Evolutionary conservation across 306 rosid species (phyloP).

Genomic region (Rubus idaeus): DNA sequence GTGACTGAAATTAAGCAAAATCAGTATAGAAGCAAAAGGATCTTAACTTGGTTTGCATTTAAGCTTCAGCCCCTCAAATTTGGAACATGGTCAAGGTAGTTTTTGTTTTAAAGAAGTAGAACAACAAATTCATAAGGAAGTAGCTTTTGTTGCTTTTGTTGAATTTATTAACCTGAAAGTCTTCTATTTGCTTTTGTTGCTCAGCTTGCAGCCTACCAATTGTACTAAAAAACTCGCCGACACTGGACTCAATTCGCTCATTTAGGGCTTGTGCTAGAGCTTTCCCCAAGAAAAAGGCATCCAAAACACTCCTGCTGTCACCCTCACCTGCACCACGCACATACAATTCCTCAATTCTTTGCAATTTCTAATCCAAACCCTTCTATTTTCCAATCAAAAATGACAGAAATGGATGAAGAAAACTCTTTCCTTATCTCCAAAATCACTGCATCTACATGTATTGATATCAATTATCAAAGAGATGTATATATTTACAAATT

Average conservation of each 20-base stretch:
- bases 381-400: neutral
- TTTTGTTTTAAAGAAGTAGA: neutral
- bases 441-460: no score
- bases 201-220: conserved; percentile 94
- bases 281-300: conserved; percentile 96
- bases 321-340: conserved; percentile 57
- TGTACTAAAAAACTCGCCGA: conserved; percentile 76
- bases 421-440: neutral
- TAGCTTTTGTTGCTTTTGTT: no score
- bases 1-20: no score
- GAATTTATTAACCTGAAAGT: conserved; percentile 63
- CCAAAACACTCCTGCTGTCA: conserved; percentile 70
- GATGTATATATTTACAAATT: no score
- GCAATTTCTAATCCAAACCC: neutral
- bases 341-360: conserved; percentile 4
- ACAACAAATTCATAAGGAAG: neutral
- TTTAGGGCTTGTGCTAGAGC: conserved; percentile 89
- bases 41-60: neutral
- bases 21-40: no score
- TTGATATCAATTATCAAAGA: neutral
- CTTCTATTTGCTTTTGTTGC: conserved; percentile 73
- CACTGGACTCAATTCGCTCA: conserved; percentile 81
- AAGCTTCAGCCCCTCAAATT: neutral
- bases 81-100: neutral
- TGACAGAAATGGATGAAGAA: neutral